Percentiles rank a stretch among this genome's conserved stretches.
These are phyloP conservation scores for Trematosphaeria pertusa DNA, from an alignment of 2,329 filamentous ascomycete genomes.

Conservation along the genomic window DNA sequence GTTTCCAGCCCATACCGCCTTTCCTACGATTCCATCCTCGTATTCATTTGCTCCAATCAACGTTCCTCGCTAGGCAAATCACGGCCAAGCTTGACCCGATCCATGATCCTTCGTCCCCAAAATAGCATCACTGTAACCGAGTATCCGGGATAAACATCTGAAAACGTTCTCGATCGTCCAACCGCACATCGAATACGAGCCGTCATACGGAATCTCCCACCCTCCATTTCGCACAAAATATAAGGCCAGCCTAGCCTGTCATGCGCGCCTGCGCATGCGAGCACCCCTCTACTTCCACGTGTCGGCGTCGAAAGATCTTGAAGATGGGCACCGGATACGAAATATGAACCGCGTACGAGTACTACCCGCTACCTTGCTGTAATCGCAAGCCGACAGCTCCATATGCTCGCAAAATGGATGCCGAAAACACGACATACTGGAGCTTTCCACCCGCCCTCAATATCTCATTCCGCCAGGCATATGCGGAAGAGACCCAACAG, in stretches of 20 bases:
- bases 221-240: neutral
- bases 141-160: neutral
- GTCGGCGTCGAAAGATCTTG: no score
- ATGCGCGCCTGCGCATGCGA: neutral
- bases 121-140: slow-evolving; percentile 1
- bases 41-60: neutral
- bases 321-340: no score
- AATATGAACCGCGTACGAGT: neutral
- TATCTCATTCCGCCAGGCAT: neutral
- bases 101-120: neutral
- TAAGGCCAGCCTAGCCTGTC: neutral
- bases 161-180: neutral
- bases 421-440: neutral
- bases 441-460: neutral
- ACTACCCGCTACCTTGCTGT: neutral
- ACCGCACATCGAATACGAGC: neutral
- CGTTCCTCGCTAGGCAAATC: neutral
- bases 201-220: neutral
- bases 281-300: neutral
- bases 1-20: no score
- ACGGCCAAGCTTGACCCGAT: neutral
- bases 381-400: neutral
- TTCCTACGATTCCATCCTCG: no score
- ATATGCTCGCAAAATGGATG: neutral
- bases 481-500: neutral